These are phyloP conservation scores for Dipteronia sinensis DNA, from an alignment of 345 rosid genomes.

Conservation along the genomic window DNA sequence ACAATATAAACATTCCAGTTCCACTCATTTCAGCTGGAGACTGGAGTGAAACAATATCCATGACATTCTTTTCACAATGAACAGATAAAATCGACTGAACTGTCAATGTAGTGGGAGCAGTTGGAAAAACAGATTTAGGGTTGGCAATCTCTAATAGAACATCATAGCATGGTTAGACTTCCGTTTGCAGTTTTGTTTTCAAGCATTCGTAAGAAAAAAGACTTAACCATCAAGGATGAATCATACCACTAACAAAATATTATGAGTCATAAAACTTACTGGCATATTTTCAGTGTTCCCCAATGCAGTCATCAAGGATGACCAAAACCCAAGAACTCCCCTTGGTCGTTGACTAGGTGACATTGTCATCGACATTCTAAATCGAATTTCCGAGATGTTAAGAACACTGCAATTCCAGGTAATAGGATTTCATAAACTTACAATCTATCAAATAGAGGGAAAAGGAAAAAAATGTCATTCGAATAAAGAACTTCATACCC, in stretches of 20 bases:
- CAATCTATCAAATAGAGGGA: conserved; percentile 12
- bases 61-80: not conserved
- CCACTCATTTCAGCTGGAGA: not conserved
- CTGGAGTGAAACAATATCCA: not conserved
- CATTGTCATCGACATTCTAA: conserved; percentile 94
- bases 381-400: conserved; percentile 83
- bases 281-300: conserved; percentile 99
- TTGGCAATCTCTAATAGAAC: not conserved
- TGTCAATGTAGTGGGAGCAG: not conserved
- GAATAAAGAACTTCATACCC: conserved; percentile 54
- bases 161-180: not conserved
- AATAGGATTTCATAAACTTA: conserved; percentile 10
- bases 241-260: not conserved
- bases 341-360: conserved; percentile 96
- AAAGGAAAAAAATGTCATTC: not conserved
- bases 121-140: not conserved
- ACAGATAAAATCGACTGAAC: not conserved
- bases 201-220: not conserved
- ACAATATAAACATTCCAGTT: not conserved
- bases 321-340: conserved; percentile 99
- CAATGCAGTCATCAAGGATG: conserved; percentile 96
- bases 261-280: conserved; percentile 48
- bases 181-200: not conserved
- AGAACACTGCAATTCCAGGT: conserved; percentile 65
- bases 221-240: not conserved